Evolutionary conservation across 768 basidiomycete species (phyloP), one percentile per base, ranked within the genome.

Genomic region (Tubosaeta sp.): DNA sequence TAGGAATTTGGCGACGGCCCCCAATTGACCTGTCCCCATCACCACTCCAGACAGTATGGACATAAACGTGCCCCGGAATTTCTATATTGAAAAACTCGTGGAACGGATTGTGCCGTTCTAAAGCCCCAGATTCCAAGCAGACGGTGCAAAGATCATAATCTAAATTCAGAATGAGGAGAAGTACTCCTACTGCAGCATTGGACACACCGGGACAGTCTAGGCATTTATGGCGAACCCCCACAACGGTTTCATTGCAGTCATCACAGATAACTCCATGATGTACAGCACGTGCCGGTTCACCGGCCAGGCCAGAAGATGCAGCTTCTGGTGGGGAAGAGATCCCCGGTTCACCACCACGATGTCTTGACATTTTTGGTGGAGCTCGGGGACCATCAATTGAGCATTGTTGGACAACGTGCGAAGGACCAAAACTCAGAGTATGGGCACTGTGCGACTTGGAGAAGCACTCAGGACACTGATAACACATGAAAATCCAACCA

Each of bases 211-310:
- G 73, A 65, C 90, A 92, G 58, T 89, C 85, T 19, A 89, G 68
- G 61, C 91, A 93, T 67, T 92, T 93, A 66, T 89, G 84, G 41
- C 91, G 76, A 50, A 82, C 64, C 11, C 90, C 91, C 50, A 77
- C 71, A 35, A 92, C 74, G 4, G 68, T 76, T 19, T 68, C 58
- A 6, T 75, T 57, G 66, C 91, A 94, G 14, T 59, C 59, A 65
- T 93, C 86, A 65, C 91, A 94, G 9, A 74, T 43, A n/a, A 89
- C 70, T 27, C 78, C 78, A 31, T 46, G 63, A 64, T 90, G 87
- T 35, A 84, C 57, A 25, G 53, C 10, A n/a, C 33, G 37, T n/a
- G 34, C 25, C 33, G 31, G n/a, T 46, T 54, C 43, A 37, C 37
- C 19, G 25, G 25, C 19, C 10, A 16, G 14, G 14, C 26, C 10